Evolutionary conservation across 2,329 filamentous ascomycete genomes (phyloP).

Genomic region (Chalaropsis thielavioides): DNA sequence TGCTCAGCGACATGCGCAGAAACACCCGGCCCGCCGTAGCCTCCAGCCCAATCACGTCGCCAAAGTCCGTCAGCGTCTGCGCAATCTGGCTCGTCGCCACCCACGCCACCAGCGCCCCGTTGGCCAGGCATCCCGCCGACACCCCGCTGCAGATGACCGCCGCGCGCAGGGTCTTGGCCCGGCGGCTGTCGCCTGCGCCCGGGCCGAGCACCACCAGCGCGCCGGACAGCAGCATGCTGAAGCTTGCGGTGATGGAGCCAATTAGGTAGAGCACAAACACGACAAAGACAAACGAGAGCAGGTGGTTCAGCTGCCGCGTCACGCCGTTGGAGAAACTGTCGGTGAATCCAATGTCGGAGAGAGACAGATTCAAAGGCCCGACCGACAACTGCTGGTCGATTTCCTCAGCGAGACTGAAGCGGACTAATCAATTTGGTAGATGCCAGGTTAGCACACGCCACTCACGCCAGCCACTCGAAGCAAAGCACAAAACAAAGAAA

Average conservation of each 20-base stretch:
- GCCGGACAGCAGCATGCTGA: constrained; percentile 26
- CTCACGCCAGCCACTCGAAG: too few species aligned
- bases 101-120: constrained; percentile 32
- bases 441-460: not conserved
- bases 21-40: constrained; percentile 32
- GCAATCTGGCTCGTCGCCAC: constrained; percentile 29
- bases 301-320: constrained; percentile 33
- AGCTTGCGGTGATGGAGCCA: constrained; percentile 29
- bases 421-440: constrained; percentile 19
- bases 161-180: constrained; percentile 10
- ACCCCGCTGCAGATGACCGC: constrained; percentile 29
- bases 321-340: constrained; percentile 24
- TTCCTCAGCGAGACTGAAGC: constrained; percentile 34
- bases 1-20: constrained; percentile 33
- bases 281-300: constrained; percentile 35
- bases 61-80: constrained; percentile 30
- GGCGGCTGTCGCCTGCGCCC: not conserved
- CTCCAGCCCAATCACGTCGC: constrained; percentile 32
- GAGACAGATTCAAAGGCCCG: constrained; percentile 32
- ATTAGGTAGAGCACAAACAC: constrained; percentile 37
- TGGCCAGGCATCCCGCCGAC: constrained; percentile 27
- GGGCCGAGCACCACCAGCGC: constrained; percentile 10
- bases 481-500: too few species aligned
- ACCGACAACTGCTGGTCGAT: constrained; percentile 33
- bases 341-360: constrained; percentile 33